phyloP scores from a whole-genome alignment of 495 filamentous ascomycete genomes.

The Baudoinia panamericana region DNA sequence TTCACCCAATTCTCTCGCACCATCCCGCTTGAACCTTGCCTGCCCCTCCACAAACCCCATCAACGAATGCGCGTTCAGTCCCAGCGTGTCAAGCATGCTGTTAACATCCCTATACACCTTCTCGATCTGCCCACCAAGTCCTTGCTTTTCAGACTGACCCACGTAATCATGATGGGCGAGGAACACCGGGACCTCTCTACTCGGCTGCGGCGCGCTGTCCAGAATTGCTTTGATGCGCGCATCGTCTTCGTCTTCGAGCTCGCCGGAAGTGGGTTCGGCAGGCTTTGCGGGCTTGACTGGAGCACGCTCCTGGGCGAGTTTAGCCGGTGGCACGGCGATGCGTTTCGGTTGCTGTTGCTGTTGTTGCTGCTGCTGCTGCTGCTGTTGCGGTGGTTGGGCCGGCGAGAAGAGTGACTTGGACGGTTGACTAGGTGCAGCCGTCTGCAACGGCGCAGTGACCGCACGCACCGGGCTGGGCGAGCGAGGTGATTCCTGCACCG shows the following conservation, averaged over 20 bases:
- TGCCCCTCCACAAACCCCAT: conserved; percentile 59
- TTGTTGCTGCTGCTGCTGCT: not conserved
- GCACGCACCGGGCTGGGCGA: conserved; percentile 68
- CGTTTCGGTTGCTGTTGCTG: not conserved
- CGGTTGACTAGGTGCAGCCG: not conserved
- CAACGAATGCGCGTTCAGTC: conserved; percentile 69
- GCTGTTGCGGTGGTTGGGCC: not conserved
- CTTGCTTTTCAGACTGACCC: conserved; percentile 43
- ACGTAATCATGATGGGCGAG: conserved; percentile 56
- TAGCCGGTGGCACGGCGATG: conserved; percentile 6
- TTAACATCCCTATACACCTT: conserved; percentile 85
- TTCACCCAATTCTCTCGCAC: conserved; percentile 45
- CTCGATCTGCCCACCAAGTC: conserved; percentile 67
- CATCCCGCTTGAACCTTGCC: conserved; percentile 34
- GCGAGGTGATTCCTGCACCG: conserved; percentile 47
- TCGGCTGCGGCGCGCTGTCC: conserved; percentile 37
- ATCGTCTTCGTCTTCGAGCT: conserved; percentile 48
- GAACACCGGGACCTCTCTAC: conserved; percentile 46
- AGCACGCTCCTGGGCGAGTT: not conserved
- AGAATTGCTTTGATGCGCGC: conserved; percentile 48
- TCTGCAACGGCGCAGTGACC: conserved; percentile 27
- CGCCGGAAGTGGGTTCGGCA: conserved; percentile 31
- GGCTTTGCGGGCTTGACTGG: conserved; percentile 16
- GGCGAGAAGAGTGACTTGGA: conserved; percentile 21
- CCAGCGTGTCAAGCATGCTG: conserved; percentile 86